A percentile compares a stretch with the other conserved stretches of the same genome.
Conservation (phyloP, 257 asterid species). For the Nicotiana undulata region DNA sequence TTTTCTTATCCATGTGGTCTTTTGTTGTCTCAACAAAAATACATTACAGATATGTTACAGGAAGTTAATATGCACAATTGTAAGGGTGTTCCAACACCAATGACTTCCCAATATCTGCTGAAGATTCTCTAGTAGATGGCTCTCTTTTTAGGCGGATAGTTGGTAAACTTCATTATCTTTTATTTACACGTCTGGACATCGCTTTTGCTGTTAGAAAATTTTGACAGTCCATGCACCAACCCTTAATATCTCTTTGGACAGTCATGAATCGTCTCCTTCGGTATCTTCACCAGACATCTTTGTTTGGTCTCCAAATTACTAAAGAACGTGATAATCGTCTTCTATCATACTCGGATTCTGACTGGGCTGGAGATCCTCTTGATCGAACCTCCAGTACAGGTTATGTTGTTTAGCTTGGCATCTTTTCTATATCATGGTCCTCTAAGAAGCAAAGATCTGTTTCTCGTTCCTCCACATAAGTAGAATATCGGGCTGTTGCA, state of each 20-base stretch:
- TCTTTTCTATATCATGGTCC: not conserved
- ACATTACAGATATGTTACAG: no score
- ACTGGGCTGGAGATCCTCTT: not conserved
- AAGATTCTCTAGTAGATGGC: not conserved
- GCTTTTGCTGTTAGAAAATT: not conserved
- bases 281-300: not conserved
- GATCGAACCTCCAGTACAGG: not conserved
- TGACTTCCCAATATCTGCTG: not conserved
- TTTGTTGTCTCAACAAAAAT: not conserved
- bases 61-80: not conserved
- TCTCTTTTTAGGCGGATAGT: not conserved
- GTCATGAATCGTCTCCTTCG: not conserved
- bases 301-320: not conserved
- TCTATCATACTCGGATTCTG: not conserved
- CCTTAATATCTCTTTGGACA: not conserved
- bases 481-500: no score
- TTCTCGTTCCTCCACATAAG: no score
- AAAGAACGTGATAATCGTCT: not conserved
- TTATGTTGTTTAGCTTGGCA: not conserved
- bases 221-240: no score
- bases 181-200: no score
- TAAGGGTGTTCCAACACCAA: not conserved
- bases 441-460: no score
- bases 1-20: not conserved
- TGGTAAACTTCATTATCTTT: not conserved